These are phyloP conservation scores for Helicocarpus griseus DNA, from an alignment of 2,329 filamentous ascomycete species.

Conservation along the genomic window DNA sequence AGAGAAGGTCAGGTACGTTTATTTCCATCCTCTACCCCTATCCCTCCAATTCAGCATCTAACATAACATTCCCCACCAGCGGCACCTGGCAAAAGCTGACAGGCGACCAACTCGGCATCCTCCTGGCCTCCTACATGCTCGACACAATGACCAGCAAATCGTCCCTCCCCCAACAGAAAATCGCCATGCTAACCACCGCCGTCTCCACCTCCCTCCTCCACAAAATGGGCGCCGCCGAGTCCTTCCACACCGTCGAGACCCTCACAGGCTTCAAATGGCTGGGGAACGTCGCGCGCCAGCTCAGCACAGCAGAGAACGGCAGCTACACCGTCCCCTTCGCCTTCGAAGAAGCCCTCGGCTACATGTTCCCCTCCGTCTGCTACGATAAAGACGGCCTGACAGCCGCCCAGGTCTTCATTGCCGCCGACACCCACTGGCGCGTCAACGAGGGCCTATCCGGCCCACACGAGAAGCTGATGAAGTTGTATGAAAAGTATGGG, in stretches of 20 bases:
- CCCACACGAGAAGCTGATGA: too few species aligned
- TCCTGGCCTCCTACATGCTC: slow-evolving; percentile 49
- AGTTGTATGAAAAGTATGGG: slow-evolving; percentile 48
- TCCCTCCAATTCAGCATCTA: not conserved
- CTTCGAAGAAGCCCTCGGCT: slow-evolving; percentile 58
- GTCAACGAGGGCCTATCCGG: slow-evolving; percentile 38
- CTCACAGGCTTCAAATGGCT: slow-evolving; percentile 62
- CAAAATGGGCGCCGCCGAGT: slow-evolving; percentile 45
- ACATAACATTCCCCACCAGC: slow-evolving; percentile 14
- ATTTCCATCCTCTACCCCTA: not conserved
- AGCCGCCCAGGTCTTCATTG: slow-evolving; percentile 50
- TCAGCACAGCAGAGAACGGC: slow-evolving; percentile 25
- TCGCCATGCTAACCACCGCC: slow-evolving; percentile 52
- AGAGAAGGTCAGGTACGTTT: slow-evolving; percentile 41
- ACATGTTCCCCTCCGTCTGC: slow-evolving; percentile 54
- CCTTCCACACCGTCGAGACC: slow-evolving; percentile 51
- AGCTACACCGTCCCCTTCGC: slow-evolving; percentile 48
- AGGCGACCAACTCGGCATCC: slow-evolving; percentile 55
- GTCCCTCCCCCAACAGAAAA: slow-evolving; percentile 21
- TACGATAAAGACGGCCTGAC: slow-evolving; percentile 58
- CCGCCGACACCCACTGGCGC: slow-evolving; percentile 43
- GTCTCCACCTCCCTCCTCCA: slow-evolving; percentile 56
- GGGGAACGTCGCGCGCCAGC: slow-evolving; percentile 48
- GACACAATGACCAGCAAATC: slow-evolving; percentile 33
- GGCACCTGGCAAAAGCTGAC: slow-evolving; percentile 52